Percentiles rank a stretch among this genome's conserved stretches.
These are phyloP conservation scores for Populus davidiana DNA, from an alignment of 345 rosid genomes.

Conservation along the genomic window DNA sequence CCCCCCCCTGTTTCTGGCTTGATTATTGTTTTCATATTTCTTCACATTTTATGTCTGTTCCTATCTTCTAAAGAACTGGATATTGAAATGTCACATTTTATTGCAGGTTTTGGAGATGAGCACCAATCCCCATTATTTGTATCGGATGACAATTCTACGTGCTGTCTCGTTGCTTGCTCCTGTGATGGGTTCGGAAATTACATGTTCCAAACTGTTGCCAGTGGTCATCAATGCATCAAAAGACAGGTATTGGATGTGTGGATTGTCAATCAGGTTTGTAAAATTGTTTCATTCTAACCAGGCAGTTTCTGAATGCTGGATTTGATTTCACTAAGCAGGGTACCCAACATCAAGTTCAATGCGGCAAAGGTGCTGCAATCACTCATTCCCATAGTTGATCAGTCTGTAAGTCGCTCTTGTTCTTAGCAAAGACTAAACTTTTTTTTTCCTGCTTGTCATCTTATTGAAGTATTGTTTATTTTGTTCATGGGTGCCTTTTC, in stretches of 20 bases:
- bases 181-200: constrained; percentile 85
- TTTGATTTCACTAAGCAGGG: constrained; percentile 43
- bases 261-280: neutral
- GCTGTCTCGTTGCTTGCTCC: constrained; percentile 87
- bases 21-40: neutral
- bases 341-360: constrained; percentile 89
- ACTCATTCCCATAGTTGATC: constrained; percentile 75
- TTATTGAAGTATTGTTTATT: neutral
- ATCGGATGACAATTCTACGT: constrained; percentile 82
- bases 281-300: neutral
- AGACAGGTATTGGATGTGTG: constrained; percentile 58
- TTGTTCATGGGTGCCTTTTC: neutral
- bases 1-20: neutral
- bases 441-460: neutral
- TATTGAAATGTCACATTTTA: neutral
- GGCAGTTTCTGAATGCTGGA: neutral
- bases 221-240: constrained; percentile 64
- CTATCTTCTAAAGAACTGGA: neutral
- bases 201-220: constrained; percentile 79
- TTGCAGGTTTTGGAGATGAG: constrained; percentile 77
- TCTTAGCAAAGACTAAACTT: neutral
- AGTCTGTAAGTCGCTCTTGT: constrained; percentile 51
- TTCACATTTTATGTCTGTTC: neutral
- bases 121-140: constrained; percentile 72
- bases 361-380: constrained; percentile 92